Base-by-base conservation (phyloP, 1,284 basidiomycete species). In the Volvariella volvacea region DNA sequence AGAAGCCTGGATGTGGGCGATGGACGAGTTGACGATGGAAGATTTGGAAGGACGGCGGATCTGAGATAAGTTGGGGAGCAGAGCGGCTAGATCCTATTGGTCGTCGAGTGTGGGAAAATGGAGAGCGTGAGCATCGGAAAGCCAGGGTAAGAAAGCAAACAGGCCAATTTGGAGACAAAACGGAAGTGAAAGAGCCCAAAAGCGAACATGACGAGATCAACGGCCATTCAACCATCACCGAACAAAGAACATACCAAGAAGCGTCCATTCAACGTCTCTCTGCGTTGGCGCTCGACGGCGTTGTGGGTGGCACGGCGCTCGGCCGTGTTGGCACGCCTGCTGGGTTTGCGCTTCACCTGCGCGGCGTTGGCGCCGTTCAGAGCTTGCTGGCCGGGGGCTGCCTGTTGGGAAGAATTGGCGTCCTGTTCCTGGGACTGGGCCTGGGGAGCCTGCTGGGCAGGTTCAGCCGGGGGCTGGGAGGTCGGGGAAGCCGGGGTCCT, bases 221-320 rank as follows among this genome's bases (percentile, higher is more conserved):
- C n/a, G n/a, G n/a, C n/a, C n/a, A n/a, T n/a, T n/a, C n/a, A n/a
- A n/a, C n/a, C n/a, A n/a, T n/a, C n/a, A n/a, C n/a, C n/a, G n/a
- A 28, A 28, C 6, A 28, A 28, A 42, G 39, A 41, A 72, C 80
- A 56, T 57, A 83, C 87, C 55, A 93, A 69, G 71, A 96, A 96
- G 50, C 92, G 79, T 43, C 84, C 77, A 63, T 96, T 96, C 49
- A 96, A 71, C 25, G 88, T 92, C 70, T 96, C 93, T 47, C 92
- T 74, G 43, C 93, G 79, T 56, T 88, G 87, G 47, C 93, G 76
- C 69, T 96, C 93, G 48, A 95, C 90, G 22, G 93, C 93, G 59
- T 97, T 97, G 70, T 96, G 92, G 31, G 88, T 92, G 4, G 91
- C 90, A 40, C 92, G 75, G 62, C 92, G 87, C 64, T 95, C 93